A percentile compares a stretch with the other conserved stretches of the same genome.
phyloP scores from a whole-genome alignment of 805 yeast species.

The Ogataea pignaliae region DNA sequence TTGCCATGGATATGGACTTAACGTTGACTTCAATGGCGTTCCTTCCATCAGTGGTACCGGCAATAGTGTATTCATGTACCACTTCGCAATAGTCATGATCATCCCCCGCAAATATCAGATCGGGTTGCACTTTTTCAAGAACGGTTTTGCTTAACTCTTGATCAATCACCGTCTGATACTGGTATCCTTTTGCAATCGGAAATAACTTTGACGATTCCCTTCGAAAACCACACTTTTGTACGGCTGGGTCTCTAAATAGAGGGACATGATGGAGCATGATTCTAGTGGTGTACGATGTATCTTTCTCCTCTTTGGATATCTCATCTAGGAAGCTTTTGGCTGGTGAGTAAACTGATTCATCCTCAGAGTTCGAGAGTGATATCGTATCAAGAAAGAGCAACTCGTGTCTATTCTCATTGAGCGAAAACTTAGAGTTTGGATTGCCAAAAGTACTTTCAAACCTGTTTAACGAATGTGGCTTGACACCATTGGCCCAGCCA shows the following conservation, averaged over 20 bases:
- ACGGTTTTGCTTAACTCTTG: conserved; percentile 54
- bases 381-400: conserved; percentile 78
- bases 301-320: conserved; percentile 20
- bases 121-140: conserved; percentile 58
- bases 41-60: conserved; percentile 1
- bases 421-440: conserved; percentile 45
- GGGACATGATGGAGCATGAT: conserved; percentile 87
- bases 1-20: conserved; percentile 87
- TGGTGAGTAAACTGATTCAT: conserved; percentile 39
- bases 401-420: conserved; percentile 59
- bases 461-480: conserved; percentile 50
- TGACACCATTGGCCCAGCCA: conserved; percentile 79
- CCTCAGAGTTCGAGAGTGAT: conserved; percentile 60
- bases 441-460: conserved; percentile 74
- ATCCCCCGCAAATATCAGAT: conserved; percentile 80
- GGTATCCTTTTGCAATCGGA: conserved; percentile 71
- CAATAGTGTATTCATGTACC: conserved; percentile 5
- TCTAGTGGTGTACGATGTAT: conserved; percentile 43
- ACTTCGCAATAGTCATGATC: conserved; percentile 86
- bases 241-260: conserved; percentile 59
- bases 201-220: conserved; percentile 66
- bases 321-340: conserved; percentile 50
- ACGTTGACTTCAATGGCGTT: conserved; percentile 66
- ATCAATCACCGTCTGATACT: conserved; percentile 87
- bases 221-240: conserved; percentile 66